Conservation (phyloP, 495 filamentous ascomycete species). For the Tuber melanosporum region DNA sequence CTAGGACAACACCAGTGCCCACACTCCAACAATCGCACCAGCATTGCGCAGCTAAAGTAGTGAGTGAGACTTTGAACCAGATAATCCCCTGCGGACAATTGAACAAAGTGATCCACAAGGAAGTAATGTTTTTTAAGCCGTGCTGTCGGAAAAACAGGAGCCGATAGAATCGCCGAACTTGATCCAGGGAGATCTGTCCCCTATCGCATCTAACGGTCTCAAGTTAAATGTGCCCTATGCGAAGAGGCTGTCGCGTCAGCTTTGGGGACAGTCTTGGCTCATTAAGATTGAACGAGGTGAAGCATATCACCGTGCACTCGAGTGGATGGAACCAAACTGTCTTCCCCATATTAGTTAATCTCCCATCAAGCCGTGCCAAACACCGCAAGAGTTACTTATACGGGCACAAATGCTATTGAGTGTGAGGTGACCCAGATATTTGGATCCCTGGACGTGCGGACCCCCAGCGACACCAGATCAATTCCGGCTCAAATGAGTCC, state of each 20-base stretch:
- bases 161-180: background rate
- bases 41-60: background rate
- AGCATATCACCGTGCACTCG: background rate
- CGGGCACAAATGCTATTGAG: background rate
- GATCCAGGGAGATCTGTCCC: background rate
- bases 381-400: too few relatives aligned
- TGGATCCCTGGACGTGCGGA: background rate
- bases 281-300: background rate
- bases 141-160: background rate
- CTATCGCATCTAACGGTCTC: background rate
- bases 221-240: background rate
- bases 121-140: background rate
- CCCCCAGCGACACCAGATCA: background rate
- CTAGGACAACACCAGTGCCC: background rate
- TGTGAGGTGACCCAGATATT: background rate
- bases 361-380: background rate
- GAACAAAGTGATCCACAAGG: background rate
- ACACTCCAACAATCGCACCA: background rate
- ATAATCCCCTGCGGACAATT: background rate
- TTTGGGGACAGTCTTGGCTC: background rate
- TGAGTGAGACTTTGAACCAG: background rate
- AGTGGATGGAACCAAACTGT: background rate
- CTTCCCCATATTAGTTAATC: background rate
- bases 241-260: background rate
- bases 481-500: background rate